Conservation (phyloP, 129 eudicot species). For the Glebionis coronaria region DNA sequence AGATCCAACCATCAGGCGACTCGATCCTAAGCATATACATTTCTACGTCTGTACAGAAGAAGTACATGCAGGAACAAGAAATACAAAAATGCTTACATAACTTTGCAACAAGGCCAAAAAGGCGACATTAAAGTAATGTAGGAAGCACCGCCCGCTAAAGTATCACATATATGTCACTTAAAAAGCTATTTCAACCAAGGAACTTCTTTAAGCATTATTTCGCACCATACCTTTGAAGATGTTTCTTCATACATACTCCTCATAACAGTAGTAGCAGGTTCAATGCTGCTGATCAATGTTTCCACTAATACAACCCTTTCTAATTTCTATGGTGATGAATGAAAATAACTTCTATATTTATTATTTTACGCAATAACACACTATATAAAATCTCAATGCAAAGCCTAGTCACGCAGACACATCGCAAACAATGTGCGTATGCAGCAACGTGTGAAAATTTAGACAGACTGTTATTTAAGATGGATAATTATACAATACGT, state of each 20-base stretch:
- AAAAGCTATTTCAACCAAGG: constrained; percentile 1
- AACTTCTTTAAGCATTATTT: background rate
- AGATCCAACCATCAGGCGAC: no score
- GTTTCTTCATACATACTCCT: no score
- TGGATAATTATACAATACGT: background rate
- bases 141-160: constrained; percentile 13
- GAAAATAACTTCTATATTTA: no score
- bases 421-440: background rate
- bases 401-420: no score
- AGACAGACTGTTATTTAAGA: no score
- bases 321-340: no score
- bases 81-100: background rate
- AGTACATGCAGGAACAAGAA: background rate
- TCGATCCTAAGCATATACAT: no score
- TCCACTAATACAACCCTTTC: no score
- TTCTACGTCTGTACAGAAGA: no score
- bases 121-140: background rate
- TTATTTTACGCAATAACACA: background rate
- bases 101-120: background rate
- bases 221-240: background rate
- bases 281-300: no score
- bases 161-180: constrained; percentile 3
- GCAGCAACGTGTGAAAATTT: background rate
- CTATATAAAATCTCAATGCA: background rate
- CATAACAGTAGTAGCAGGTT: no score